Conservation (phyloP, 768 basidiomycete species). For the Baorangia bicolor region DNA sequence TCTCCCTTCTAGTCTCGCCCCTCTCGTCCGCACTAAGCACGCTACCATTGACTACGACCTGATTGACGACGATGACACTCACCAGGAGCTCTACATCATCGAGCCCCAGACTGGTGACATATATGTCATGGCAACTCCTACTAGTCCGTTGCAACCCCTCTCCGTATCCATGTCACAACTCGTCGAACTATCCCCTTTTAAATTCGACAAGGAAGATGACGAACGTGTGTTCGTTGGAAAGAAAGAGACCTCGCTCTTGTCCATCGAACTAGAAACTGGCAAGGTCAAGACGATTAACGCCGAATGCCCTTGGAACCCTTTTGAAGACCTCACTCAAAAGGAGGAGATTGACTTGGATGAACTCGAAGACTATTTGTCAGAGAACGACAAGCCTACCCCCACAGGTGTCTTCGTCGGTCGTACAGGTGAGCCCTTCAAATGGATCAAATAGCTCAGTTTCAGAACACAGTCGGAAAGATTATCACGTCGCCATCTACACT, state of each 20-base stretch:
- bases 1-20: slow-evolving; percentile 57
- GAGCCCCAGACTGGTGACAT: slow-evolving; percentile 95
- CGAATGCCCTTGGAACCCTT: slow-evolving; percentile 76
- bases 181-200: slow-evolving; percentile 84
- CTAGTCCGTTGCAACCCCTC: slow-evolving; percentile 76
- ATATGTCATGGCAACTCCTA: slow-evolving; percentile 74
- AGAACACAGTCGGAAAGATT: slow-evolving; percentile 54
- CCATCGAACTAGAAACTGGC: slow-evolving; percentile 79
- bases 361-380: slow-evolving; percentile 49
- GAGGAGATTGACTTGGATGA: slow-evolving; percentile 56
- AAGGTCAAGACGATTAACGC: slow-evolving; percentile 73
- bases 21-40: slow-evolving; percentile 74
- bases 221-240: slow-evolving; percentile 81
- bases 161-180: slow-evolving; percentile 91
- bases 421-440: slow-evolving; percentile 46
- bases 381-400: slow-evolving; percentile 25
- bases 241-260: slow-evolving; percentile 81
- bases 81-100: slow-evolving; percentile 84
- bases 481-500: slow-evolving; percentile 82
- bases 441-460: background rate
- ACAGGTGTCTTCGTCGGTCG: slow-evolving; percentile 63
- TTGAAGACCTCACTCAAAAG: slow-evolving; percentile 48
- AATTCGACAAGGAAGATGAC: slow-evolving; percentile 58
- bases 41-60: slow-evolving; percentile 55
- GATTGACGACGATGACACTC: slow-evolving; percentile 48